phyloP scores from a whole-genome alignment of 2,329 filamentous ascomycete genomes.

The Didymella sp. region DNA sequence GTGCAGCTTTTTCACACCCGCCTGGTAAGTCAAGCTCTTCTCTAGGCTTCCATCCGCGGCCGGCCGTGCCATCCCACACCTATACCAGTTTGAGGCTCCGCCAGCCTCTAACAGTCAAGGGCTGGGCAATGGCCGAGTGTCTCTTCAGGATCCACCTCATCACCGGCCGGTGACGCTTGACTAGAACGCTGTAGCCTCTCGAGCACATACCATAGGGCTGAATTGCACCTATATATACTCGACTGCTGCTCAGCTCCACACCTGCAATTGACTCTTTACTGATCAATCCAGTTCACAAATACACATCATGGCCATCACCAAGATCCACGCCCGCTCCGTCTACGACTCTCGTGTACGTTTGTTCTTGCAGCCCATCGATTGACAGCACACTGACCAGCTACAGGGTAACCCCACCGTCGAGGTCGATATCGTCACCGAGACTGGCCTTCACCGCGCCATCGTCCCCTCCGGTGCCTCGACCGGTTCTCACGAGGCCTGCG shows the following conservation, averaged over 20 bases:
- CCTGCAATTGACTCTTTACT: slow-evolving; percentile 36
- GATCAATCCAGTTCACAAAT: slow-evolving; percentile 24
- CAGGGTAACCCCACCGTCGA: slow-evolving; percentile 93
- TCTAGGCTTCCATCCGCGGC: slow-evolving; percentile 45
- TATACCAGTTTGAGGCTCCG: slow-evolving; percentile 27
- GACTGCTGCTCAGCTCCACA: slow-evolving; percentile 19
- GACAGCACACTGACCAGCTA: slow-evolving; percentile 21
- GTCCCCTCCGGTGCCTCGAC: slow-evolving; percentile 97
- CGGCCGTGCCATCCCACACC: slow-evolving; percentile 39
- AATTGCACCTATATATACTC: slow-evolving; percentile 33
- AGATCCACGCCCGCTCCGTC: slow-evolving; percentile 75
- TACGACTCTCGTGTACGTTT: slow-evolving; percentile 80
- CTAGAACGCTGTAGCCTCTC: slow-evolving; percentile 10
- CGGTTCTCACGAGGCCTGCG: slow-evolving; percentile 61
- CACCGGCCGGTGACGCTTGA: slow-evolving; percentile 19
- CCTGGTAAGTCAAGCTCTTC: slow-evolving; percentile 45
- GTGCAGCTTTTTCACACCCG: slow-evolving; percentile 32
- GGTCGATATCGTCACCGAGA: slow-evolving; percentile 96
- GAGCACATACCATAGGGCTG: slow-evolving; percentile 25
- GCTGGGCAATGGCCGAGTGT: slow-evolving; percentile 32
- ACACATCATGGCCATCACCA: slow-evolving; percentile 73
- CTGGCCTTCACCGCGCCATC: slow-evolving; percentile 94
- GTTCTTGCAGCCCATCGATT: not conserved
- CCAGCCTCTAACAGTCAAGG: slow-evolving; percentile 28
- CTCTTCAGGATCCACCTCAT: slow-evolving; percentile 30